phyloP scores from a whole-genome alignment of 108 stramenopile species.

The Chaetoceros muelleri region DNA sequence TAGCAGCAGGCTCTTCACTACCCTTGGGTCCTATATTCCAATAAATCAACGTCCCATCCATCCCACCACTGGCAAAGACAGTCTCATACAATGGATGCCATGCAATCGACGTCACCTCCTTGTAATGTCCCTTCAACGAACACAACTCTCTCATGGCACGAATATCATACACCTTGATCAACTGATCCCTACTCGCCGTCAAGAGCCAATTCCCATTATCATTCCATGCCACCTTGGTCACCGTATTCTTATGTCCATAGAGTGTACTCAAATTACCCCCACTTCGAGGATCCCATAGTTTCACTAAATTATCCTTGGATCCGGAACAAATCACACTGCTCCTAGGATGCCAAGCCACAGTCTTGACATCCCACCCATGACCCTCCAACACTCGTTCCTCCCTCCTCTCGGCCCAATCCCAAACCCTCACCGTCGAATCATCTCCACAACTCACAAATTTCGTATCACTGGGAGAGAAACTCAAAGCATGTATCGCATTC shows the following conservation, averaged over 20 bases:
- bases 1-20: constrained; percentile 65
- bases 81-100: constrained; percentile 93
- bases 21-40: constrained; percentile 91
- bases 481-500: constrained; percentile 81
- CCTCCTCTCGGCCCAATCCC: constrained; percentile 79
- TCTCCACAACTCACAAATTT: constrained; percentile 93
- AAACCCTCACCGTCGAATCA: constrained; percentile 87
- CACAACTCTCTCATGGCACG: constrained; percentile 85
- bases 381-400: constrained; percentile 83
- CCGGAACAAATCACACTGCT: constrained; percentile 84
- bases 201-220: constrained; percentile 93
- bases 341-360: constrained; percentile 87
- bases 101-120: constrained; percentile 85
- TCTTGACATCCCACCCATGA: constrained; percentile 95
- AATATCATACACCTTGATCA: constrained; percentile 93
- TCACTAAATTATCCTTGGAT: constrained; percentile 86
- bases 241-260: constrained; percentile 93
- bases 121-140: constrained; percentile 81
- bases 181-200: constrained; percentile 85
- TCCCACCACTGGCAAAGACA: constrained; percentile 89
- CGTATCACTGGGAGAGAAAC: constrained; percentile 87
- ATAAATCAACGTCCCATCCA: constrained; percentile 89
- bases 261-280: constrained; percentile 76
- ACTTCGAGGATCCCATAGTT: constrained; percentile 93
- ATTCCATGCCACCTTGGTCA: constrained; percentile 90